phyloP scores from a whole-genome alignment of 495 filamentous ascomycete genomes.

The Aspergillus bertholletiae region DNA sequence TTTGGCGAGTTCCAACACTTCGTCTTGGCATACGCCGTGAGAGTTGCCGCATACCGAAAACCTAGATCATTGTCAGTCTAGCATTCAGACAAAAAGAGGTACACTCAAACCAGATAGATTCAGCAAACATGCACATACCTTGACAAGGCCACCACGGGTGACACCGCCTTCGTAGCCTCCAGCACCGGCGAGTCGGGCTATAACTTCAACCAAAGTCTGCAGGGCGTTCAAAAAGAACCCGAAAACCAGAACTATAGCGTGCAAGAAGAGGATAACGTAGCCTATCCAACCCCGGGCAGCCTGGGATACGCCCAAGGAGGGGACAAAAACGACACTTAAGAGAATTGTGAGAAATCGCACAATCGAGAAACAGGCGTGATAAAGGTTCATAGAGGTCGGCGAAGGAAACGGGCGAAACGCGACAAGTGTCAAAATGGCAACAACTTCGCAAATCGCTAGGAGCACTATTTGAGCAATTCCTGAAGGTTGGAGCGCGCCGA shows the following conservation, averaged over 20 bases:
- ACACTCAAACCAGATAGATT: not conserved
- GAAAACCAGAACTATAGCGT: conserved; percentile 83
- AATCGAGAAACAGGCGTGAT: conserved; percentile 79
- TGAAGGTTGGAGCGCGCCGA: conserved; percentile 89
- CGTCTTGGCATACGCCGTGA: conserved; percentile 68
- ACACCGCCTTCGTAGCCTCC: conserved; percentile 72
- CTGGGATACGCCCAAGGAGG: conserved; percentile 71
- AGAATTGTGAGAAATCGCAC: conserved; percentile 76
- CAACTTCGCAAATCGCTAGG: conserved; percentile 89
- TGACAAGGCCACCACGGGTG: conserved; percentile 81
- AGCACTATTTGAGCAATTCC: conserved; percentile 90
- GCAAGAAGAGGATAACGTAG: conserved; percentile 83
- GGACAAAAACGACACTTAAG: conserved; percentile 83
- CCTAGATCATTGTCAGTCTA: conserved; percentile 32
- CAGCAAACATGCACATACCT: conserved; percentile 54
- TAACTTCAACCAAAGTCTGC: conserved; percentile 84
- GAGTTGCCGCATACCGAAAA: conserved; percentile 90
- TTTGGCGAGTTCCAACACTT: conserved; percentile 60
- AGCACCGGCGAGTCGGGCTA: conserved; percentile 73
- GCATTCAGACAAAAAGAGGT: conserved; percentile 2
- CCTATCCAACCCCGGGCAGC: conserved; percentile 89
- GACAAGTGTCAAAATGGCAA: conserved; percentile 81
- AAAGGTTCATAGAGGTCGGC: conserved; percentile 96
- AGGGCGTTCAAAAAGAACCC: conserved; percentile 91
- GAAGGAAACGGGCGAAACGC: conserved; percentile 87